These are phyloP conservation scores for Isoetes engelmannii DNA, from an alignment of 83 land plant genomes.

Conservation along the genomic window DNA sequence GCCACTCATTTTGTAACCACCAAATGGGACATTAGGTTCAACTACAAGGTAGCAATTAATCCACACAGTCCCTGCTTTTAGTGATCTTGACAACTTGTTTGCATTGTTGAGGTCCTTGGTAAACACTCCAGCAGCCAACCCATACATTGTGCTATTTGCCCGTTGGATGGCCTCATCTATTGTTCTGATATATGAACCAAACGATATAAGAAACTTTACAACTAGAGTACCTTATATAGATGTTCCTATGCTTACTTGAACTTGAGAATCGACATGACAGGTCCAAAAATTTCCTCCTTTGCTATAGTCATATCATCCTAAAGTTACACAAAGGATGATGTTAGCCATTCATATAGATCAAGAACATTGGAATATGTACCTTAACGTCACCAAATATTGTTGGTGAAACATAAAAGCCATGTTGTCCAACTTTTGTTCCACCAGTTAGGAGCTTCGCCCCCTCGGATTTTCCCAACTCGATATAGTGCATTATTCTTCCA, in stretches of 20 bases:
- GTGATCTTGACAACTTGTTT: conserved; percentile 60
- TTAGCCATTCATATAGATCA: neutral
- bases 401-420: conserved; percentile 35
- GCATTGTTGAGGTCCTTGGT: conserved; percentile 63
- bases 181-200: conserved; percentile 40
- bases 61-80: conserved; percentile 79
- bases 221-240: neutral
- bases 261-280: conserved; percentile 62
- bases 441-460: conserved; percentile 40
- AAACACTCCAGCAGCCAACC: conserved; percentile 71
- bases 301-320: conserved; percentile 64
- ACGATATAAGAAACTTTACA: neutral
- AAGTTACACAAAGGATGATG: neutral
- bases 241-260: conserved; percentile 49
- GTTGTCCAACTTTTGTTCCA: conserved; percentile 20
- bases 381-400: conserved; percentile 42
- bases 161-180: conserved; percentile 65
- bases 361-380: conserved; percentile 12
- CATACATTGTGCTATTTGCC: conserved; percentile 60
- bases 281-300: conserved; percentile 67
- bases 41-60: conserved; percentile 67
- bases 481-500: conserved; percentile 24
- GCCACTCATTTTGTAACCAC: conserved; percentile 84
- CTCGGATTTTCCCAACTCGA: conserved; percentile 27
- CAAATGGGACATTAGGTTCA: conserved; percentile 49